Percentiles rank a stretch among this genome's conserved stretches.
Conservation (phyloP, 2,329 filamentous ascomycete genomes). For the Ophiocordyceps unilateralis region DNA sequence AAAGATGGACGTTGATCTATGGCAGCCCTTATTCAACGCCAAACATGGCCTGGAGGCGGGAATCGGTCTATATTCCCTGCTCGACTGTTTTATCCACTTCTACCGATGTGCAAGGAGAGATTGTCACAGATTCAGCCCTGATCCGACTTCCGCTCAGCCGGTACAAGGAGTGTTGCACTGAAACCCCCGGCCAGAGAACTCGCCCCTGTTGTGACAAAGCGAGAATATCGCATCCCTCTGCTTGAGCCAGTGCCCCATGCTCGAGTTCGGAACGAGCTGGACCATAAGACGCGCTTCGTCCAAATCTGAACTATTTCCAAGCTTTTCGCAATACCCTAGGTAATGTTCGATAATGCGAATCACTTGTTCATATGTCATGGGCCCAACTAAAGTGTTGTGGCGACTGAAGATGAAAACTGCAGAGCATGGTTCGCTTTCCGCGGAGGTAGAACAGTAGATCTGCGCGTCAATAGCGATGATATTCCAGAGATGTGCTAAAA, state of each 20-base stretch:
- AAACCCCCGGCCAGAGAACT: neutral
- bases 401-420: neutral
- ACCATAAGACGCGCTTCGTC: neutral
- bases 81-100: too few species aligned
- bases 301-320: neutral
- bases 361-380: neutral
- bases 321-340: neutral
- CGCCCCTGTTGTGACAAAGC: neutral
- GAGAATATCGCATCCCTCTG: neutral
- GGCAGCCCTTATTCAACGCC: too few species aligned
- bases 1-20: too few species aligned
- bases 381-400: neutral
- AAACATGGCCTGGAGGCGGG: too few species aligned
- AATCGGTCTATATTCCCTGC: too few species aligned
- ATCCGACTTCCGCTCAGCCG: neutral
- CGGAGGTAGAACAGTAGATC: neutral
- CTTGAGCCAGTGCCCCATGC: neutral
- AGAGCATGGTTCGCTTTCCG: neutral
- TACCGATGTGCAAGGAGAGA: too few species aligned
- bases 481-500: neutral
- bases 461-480: neutral
- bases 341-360: neutral
- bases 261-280: neutral
- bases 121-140: too few species aligned
- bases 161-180: neutral